A percentile compares a stretch with the other conserved stretches of the same genome.
phyloP scores from a whole-genome alignment of 495 filamentous ascomycete genomes.

The Podospora comata region DNA sequence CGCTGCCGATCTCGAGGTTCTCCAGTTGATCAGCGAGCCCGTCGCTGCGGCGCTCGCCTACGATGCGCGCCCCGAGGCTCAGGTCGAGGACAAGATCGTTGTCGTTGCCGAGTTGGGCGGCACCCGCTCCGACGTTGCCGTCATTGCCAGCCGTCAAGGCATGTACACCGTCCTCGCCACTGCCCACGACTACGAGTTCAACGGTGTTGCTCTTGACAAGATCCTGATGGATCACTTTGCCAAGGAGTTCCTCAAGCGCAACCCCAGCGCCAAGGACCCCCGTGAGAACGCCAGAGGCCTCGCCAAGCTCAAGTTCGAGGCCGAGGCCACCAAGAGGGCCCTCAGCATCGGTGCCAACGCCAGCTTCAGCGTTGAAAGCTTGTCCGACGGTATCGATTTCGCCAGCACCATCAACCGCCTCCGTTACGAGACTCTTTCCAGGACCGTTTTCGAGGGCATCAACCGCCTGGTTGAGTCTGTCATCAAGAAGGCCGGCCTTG shows the following conservation, averaged over 20 bases:
- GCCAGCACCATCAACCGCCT: constrained; percentile 86
- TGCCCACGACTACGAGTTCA: constrained; percentile 88
- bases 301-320: constrained; percentile 89
- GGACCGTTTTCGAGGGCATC: constrained; percentile 82
- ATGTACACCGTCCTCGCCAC: constrained; percentile 96
- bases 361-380: constrained; percentile 82
- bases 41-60: constrained; percentile 87
- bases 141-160: constrained; percentile 85
- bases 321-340: constrained; percentile 85
- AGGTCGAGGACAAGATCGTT: constrained; percentile 76
- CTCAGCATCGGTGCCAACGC: constrained; percentile 84
- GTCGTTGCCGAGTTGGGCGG: constrained; percentile 93
- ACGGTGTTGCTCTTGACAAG: constrained; percentile 77
- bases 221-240: constrained; percentile 93
- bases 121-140: constrained; percentile 85
- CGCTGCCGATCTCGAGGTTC: constrained; percentile 78
- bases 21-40: constrained; percentile 93
- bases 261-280: constrained; percentile 77
- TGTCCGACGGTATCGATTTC: constrained; percentile 87
- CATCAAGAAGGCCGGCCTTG: constrained; percentile 87
- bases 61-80: constrained; percentile 76
- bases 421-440: constrained; percentile 84
- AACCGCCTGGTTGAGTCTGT: constrained; percentile 77
- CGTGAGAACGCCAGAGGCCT: constrained; percentile 73
- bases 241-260: constrained; percentile 93